Evolutionary conservation across 116 monocot species (phyloP).

Genomic region (Thalassia testudinum): DNA sequence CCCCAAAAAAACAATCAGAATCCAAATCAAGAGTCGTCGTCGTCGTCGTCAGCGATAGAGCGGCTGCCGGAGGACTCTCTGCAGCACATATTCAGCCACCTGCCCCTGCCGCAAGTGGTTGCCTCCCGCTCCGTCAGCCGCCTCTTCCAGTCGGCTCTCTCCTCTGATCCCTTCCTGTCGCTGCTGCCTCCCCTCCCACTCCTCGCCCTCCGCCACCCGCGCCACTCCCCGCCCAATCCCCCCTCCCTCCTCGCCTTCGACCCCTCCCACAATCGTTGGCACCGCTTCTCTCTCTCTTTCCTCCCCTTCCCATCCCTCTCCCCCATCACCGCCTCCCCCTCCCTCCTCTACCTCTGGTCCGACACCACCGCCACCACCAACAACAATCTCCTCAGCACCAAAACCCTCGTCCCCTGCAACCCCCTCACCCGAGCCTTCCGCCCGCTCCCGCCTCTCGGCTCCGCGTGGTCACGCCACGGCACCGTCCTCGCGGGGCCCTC

Average conservation of each 20-base stretch:
- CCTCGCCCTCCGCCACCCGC: constrained; percentile 24
- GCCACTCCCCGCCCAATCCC: constrained; percentile 8
- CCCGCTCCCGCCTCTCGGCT: constrained; percentile 67
- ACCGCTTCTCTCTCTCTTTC: constrained; percentile 36
- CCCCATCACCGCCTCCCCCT: constrained; percentile 32
- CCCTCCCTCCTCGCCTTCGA: constrained; percentile 32
- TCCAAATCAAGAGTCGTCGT: too few relatives aligned
- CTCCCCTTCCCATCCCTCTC: constrained; percentile 29
- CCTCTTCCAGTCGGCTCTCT: constrained; percentile 21
- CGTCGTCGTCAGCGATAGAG: not conserved
- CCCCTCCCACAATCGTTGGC: constrained; percentile 25
- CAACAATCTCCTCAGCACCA: constrained; percentile 8
- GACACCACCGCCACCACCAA: constrained; percentile 1
- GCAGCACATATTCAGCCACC: constrained; percentile 24
- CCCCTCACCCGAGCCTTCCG: constrained; percentile 46
- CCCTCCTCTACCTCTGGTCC: constrained; percentile 55
- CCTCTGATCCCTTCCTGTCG: constrained; percentile 17
- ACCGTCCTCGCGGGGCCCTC: constrained; percentile 54
- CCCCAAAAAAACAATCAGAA: too few relatives aligned
- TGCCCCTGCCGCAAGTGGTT: constrained; percentile 16
- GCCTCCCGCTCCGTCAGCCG: constrained; percentile 26
- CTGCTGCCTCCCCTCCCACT: constrained; percentile 22
- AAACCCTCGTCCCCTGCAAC: constrained; percentile 65
- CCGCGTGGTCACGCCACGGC: constrained; percentile 96
- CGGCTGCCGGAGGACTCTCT: constrained; percentile 24